Base-by-base conservation (phyloP, 495 filamentous ascomycete species). In the Cercophora sp. region DNA sequence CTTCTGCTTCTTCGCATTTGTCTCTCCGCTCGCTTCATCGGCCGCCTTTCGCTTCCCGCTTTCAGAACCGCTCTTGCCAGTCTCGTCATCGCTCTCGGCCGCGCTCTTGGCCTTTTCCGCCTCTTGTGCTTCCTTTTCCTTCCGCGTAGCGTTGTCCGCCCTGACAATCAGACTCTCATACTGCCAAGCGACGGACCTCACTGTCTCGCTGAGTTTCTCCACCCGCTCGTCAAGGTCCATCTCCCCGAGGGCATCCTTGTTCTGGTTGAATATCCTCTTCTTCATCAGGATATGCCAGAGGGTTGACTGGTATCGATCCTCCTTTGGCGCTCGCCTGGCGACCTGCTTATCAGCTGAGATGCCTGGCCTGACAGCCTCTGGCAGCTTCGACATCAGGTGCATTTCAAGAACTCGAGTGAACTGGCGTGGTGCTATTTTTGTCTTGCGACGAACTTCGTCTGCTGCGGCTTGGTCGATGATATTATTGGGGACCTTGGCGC, bases 381-480 rank as follows among this genome's bases (percentile, higher is more conserved):
- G 83, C 20, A 96, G 85, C 44, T 71, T 75, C 5, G 84, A 84
- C 57, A 96, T 85, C 5, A 96, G 85, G 49, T 87, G 83, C 83
- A 97, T 90, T 69, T 98, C 93, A 13, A 92, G 70, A 8, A 96
- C 76, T 25, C 92, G 83, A 24, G 77, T 76, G 68, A 96, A 96
- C 69, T 97, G 93, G n/a, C 92, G 83, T 0, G 84, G 77, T 5
- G 85, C 84, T 53, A 97, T 89, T 65, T 96, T 96, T 46, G 79
- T 76, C 32, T 79, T 70, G 5, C 67, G 67, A 18, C 88, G 85
- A 9, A 94, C 75, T 0, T 74, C 66, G 15, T 85, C 73, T 2
- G 86, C 75, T 9, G 77, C 68, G 8, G 70, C 71, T 27, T 70
- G 64, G 39, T 84, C 77, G 19, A 94, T 70, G n/a, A 96, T 84